These are phyloP conservation scores for Rhinocladiella similis DNA, from an alignment of 2,329 filamentous ascomycete species.

Conservation along the genomic window DNA sequence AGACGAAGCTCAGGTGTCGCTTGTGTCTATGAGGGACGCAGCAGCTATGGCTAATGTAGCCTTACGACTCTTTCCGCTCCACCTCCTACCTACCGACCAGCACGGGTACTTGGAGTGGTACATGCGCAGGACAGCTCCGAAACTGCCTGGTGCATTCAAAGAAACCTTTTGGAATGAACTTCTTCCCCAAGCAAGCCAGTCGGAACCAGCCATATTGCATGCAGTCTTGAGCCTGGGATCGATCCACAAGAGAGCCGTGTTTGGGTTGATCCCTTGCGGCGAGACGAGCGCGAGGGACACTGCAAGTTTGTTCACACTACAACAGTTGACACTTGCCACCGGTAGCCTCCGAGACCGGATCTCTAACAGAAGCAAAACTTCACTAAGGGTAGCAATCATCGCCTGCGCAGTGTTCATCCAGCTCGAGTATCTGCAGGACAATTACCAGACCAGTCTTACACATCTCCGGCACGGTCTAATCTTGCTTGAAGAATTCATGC, in stretches of 20 bases:
- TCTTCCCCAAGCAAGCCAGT: constrained; percentile 40
- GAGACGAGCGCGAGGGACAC: neutral
- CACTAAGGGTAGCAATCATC: constrained; percentile 41
- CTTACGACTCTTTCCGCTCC: constrained; percentile 3
- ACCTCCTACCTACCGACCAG: constrained; percentile 25
- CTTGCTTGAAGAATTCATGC: constrained; percentile 28
- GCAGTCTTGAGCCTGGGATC: constrained; percentile 44
- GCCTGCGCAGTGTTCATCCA: constrained; percentile 44
- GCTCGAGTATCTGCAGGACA: constrained; percentile 42
- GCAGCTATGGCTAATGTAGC: neutral
- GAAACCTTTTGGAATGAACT: constrained; percentile 42
- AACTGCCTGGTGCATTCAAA: constrained; percentile 39
- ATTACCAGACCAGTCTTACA: constrained; percentile 30
- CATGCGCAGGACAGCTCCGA: constrained; percentile 28
- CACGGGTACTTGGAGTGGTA: constrained; percentile 34
- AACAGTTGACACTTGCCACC: constrained; percentile 45
- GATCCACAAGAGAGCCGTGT: constrained; percentile 32
- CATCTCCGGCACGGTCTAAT: constrained; percentile 37
- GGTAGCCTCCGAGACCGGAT: constrained; percentile 35
- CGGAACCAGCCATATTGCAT: constrained; percentile 45
- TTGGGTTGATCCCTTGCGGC: constrained; percentile 17
- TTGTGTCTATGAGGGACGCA: neutral
- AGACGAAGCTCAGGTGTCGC: no score
- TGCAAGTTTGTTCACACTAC: constrained; percentile 32
- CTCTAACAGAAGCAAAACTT: constrained; percentile 28